A percentile compares a stretch with the other conserved stretches of the same genome.
phyloP scores from a whole-genome alignment of 306 rosid species.

The Quercus robur region DNA sequence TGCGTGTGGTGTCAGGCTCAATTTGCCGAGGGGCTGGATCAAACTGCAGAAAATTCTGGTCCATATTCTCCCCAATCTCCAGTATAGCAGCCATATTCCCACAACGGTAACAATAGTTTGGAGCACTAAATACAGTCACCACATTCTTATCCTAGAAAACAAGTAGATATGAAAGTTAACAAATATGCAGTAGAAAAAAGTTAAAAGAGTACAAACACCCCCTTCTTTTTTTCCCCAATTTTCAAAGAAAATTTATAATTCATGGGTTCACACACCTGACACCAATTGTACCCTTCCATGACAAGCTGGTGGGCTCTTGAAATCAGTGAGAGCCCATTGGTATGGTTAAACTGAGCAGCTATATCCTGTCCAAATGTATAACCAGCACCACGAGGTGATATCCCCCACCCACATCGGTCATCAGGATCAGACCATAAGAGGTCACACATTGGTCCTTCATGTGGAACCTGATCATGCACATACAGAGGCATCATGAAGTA shows the following conservation, averaged over 20 bases:
- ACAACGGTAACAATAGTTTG: slow-evolving; percentile 94
- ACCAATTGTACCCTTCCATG: slow-evolving; percentile 99
- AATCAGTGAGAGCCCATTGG: slow-evolving; percentile 89
- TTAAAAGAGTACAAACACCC: neutral
- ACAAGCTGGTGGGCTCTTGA: slow-evolving; percentile 99
- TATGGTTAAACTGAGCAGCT: slow-evolving; percentile 90
- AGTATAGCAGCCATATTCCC: slow-evolving; percentile 99
- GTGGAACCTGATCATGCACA: slow-evolving; percentile 71
- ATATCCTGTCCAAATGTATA: slow-evolving; percentile 98
- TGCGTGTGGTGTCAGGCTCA: slow-evolving; percentile 95
- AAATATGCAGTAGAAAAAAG: slow-evolving; percentile 1
- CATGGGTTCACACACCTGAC: slow-evolving; percentile 63
- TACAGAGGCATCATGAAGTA: neutral
- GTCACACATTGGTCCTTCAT: slow-evolving; percentile 99
- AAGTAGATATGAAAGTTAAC: slow-evolving; percentile 22
- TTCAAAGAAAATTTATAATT: neutral
- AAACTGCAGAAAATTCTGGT: slow-evolving; percentile 97
- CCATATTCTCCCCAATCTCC: slow-evolving; percentile 97
- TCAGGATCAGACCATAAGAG: slow-evolving; percentile 99
- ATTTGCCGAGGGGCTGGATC: slow-evolving; percentile 99
- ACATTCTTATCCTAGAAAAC: slow-evolving; percentile 85
- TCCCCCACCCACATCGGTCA: slow-evolving; percentile 99
- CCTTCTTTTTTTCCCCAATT: too few species aligned
- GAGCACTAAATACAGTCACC: slow-evolving; percentile 98
- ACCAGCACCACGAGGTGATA: slow-evolving; percentile 99